phyloP scores from a whole-genome alignment of 2,329 filamentous ascomycete genomes.

The Paraphaeosphaeria minitans region DNA sequence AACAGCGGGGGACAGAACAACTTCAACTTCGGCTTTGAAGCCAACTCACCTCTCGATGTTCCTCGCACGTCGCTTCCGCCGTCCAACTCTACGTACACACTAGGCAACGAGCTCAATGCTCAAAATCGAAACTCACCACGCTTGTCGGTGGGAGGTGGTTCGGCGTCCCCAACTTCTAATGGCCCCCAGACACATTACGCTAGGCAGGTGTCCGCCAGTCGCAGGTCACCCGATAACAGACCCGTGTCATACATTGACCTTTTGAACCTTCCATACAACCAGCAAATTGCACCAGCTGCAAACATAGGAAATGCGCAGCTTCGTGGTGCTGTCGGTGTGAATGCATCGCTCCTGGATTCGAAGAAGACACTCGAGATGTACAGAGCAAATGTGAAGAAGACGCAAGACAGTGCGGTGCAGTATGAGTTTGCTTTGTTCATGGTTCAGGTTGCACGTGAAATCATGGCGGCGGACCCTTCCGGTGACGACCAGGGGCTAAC shows the following conservation, averaged over 20 bases:
- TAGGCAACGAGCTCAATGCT: conserved; percentile 69
- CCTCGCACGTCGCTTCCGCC: conserved; percentile 66
- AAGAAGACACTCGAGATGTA: conserved; percentile 99
- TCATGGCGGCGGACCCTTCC: conserved; percentile 45
- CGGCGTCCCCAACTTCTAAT: conserved; percentile 38
- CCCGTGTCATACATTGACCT: conserved; percentile 67
- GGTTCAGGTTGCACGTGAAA: conserved; percentile 84
- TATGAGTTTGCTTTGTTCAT: conserved; percentile 97
- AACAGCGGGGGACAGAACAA: conserved; percentile 30
- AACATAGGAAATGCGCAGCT: conserved; percentile 81
- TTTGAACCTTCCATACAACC: conserved; percentile 74
- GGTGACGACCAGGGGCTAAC: conserved; percentile 52
- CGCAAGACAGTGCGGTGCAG: conserved; percentile 84
- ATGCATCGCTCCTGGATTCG: conserved; percentile 87
- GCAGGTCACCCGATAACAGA: conserved; percentile 62
- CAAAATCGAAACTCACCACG: conserved; percentile 65
- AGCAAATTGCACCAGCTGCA: conserved; percentile 69
- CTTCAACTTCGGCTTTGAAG: conserved; percentile 37
- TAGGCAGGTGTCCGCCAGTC: conserved; percentile 57
- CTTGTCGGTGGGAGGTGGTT: conserved; percentile 49
- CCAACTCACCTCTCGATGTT: conserved; percentile 38
- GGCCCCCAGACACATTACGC: conserved; percentile 51
- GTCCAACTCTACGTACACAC: conserved; percentile 77
- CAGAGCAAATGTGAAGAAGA: conserved; percentile 94
- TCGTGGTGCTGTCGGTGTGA: conserved; percentile 78